These are phyloP conservation scores for Rhizopus stolonifer DNA, from an alignment of 371 early-diverging fungal species.

Conservation along the genomic window DNA sequence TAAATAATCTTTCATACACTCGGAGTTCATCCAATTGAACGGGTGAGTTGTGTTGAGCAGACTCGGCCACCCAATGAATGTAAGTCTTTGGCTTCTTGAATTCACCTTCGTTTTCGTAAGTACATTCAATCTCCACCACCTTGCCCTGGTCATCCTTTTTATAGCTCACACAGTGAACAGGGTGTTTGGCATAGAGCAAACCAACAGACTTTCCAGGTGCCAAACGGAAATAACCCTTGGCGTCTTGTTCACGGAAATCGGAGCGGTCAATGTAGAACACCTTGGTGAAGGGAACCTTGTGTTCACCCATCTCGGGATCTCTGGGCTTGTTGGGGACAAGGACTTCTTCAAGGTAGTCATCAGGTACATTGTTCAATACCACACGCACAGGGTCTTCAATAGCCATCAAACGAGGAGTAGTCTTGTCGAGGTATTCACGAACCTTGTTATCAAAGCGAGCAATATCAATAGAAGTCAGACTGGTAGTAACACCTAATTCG, in stretches of 20 bases:
- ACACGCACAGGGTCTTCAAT: conserved; percentile 89
- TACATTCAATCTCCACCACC: conserved; percentile 74
- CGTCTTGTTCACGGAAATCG: conserved; percentile 92
- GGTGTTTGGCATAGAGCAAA: conserved; percentile 79
- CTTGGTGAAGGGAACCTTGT: conserved; percentile 84
- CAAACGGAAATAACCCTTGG: conserved; percentile 93
- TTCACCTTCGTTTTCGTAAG: conserved; percentile 70
- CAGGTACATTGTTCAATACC: conserved; percentile 83
- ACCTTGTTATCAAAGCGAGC: conserved; percentile 93
- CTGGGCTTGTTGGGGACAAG: conserved; percentile 87
- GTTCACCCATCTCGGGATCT: conserved; percentile 80
- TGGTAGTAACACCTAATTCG: conserved; percentile 91
- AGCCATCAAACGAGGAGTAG: conserved; percentile 92
- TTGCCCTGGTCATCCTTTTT: conserved; percentile 74
- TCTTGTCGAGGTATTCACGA: conserved; percentile 92
- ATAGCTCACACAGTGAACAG: conserved; percentile 85
- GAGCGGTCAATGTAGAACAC: conserved; percentile 91
- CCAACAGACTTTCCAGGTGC: conserved; percentile 95
- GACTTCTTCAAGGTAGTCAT: conserved; percentile 70
- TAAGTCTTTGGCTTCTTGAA: conserved; percentile 93
- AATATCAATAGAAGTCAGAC: conserved; percentile 88
- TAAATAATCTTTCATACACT: conserved; percentile 86
- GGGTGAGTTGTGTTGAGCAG: conserved; percentile 79
- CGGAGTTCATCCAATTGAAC: conserved; percentile 82
- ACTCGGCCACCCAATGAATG: conserved; percentile 98